Percentiles rank a stretch among this genome's conserved stretches.
Conservation (phyloP, 257 asterid genomes). For the Penstemon davidsonii region DNA sequence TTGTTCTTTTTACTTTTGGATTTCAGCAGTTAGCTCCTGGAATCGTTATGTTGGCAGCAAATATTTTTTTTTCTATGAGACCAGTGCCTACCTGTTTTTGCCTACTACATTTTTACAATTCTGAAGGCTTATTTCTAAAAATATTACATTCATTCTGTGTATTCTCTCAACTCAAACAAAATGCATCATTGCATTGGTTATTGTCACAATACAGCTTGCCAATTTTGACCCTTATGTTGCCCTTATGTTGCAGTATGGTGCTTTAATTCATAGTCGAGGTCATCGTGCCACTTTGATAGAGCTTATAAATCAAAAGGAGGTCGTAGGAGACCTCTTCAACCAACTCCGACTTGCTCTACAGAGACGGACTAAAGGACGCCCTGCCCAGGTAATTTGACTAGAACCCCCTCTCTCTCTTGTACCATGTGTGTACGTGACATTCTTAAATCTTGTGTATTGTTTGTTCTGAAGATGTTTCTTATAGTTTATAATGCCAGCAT, state of each 20-base stretch:
- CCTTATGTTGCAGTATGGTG: constrained; percentile 66
- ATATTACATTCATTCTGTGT: constrained; percentile 1
- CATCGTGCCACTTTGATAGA: constrained; percentile 71
- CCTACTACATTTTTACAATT: neutral
- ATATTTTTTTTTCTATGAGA: neutral
- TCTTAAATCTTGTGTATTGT: neutral
- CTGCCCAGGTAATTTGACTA: constrained; percentile 67
- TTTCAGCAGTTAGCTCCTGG: neutral
- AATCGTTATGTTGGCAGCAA: neutral
- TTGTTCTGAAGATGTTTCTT: constrained; percentile 3
- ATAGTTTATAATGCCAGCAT: neutral
- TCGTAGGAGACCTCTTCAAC: constrained; percentile 86
- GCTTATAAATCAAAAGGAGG: constrained; percentile 84
- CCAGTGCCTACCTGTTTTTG: neutral
- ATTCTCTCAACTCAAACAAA: neutral
- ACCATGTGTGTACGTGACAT: neutral
- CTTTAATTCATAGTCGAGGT: constrained; percentile 61
- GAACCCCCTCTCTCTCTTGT: neutral
- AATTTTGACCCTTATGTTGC: constrained; percentile 32
- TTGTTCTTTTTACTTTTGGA: constrained; percentile 11
- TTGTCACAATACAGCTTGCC: constrained; percentile 10
- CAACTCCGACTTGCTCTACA: constrained; percentile 93
- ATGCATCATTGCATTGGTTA: neutral
- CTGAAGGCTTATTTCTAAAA: neutral
- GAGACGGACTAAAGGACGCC: constrained; percentile 72